Percentiles rank a stretch among this genome's conserved stretches.
phyloP scores from a whole-genome alignment of 805 yeast genomes.

The Saccharomycopsis sp. region DNA sequence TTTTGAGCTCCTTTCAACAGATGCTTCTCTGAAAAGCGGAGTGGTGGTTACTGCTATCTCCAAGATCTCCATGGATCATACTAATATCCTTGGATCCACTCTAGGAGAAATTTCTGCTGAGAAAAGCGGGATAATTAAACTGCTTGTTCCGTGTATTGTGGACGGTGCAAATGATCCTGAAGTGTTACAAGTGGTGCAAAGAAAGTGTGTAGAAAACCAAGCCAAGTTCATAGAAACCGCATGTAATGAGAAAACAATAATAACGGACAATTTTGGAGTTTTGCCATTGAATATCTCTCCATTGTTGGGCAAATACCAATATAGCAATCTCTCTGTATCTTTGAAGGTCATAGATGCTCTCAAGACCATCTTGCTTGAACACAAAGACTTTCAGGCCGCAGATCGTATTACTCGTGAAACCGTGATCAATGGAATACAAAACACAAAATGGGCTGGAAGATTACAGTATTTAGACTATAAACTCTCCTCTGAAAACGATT shows the following conservation, averaged over 20 bases:
- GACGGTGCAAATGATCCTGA: constrained; percentile 56
- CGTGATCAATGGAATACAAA: constrained; percentile 45
- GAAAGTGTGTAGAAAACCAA: constrained; percentile 30
- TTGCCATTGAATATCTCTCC: constrained; percentile 39
- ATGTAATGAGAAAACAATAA: constrained; percentile 23
- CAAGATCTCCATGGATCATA: constrained; percentile 84
- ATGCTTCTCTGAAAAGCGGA: constrained; percentile 25
- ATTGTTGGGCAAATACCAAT: constrained; percentile 67
- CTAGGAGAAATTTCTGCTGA: constrained; percentile 61
- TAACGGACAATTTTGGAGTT: constrained; percentile 28
- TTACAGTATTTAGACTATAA: constrained; percentile 46
- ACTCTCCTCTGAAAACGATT: constrained; percentile 21
- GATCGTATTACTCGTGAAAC: constrained; percentile 29
- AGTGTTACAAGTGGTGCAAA: constrained; percentile 42
- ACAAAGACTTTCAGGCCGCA: constrained; percentile 24
- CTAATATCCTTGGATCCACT: constrained; percentile 62
- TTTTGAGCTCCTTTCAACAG: not conserved
- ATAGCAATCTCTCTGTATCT: constrained; percentile 63
- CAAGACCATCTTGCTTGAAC: constrained; percentile 22
- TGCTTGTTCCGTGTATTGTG: constrained; percentile 53
- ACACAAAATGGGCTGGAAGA: constrained; percentile 82
- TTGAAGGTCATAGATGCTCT: constrained; percentile 43
- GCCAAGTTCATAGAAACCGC: constrained; percentile 27
- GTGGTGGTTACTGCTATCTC: constrained; percentile 69
- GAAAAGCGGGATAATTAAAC: constrained; percentile 82